Base-by-base conservation (phyloP, 352 stramenopile species). In the Detonula confervacea region DNA sequence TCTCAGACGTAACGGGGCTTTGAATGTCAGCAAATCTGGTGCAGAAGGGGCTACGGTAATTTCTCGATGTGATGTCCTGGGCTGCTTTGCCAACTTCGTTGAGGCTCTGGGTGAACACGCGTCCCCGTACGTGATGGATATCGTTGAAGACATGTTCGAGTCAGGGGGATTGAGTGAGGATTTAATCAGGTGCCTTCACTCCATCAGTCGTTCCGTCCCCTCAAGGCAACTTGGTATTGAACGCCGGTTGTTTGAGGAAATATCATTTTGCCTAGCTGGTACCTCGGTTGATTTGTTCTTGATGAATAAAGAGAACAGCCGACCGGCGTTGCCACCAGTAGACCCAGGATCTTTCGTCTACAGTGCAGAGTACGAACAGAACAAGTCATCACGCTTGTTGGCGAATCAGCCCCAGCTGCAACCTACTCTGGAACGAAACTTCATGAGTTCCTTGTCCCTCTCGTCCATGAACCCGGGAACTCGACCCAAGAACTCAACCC, bases 201-300 rank as follows among this genome's bases (percentile, higher is more conserved):
- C 96, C 3, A 96, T 99, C 63, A 94, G 95, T 0, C 75, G 87
- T 0, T 95, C 90, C 76, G 86, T 98, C 8, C 97, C 97, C 6
- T 96, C 91, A 24, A 86, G 96, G 12, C 77, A 97, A n/a, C 80
- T 90, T 0, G 91, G 91, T 27, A 96, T 99, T 20, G 95, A 98
- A 83, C 94, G 98, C 57, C 92, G 96, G 16, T 84, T 99, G 12
- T 89, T 99, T 35, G 96, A 98, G 68, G 96, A 98, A 72, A 96
- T 98, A 22, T 98, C 96, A n/a, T 90, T 94, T 12, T 97, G 96
- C 61, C 83, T 99, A 11, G 94, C 95, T 24, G 96, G 96, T 20
- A 90, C 75, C 42, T 69, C 57, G 52, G 59, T 86, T 66, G 37
- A 91, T 61, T 59, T 87, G 9, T 81, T 82, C 42, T 84, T 70